A percentile compares a stretch with the other conserved stretches of the same genome.
These are phyloP conservation scores for Solanum peruvianum DNA, from an alignment of 257 asterid species.

Conservation along the genomic window DNA sequence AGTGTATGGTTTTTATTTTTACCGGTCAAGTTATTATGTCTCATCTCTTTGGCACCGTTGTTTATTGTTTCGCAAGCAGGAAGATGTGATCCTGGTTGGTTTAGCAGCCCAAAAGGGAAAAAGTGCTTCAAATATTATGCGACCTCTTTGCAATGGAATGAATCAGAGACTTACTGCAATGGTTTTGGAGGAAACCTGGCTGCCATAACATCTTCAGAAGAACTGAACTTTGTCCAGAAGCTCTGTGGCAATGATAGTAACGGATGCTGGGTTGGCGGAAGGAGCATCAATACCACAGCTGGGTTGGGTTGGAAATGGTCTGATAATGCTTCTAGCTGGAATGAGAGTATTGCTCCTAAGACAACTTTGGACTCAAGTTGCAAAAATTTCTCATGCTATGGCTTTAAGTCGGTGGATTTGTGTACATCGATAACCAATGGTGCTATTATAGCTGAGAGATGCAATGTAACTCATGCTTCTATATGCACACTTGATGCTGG, in stretches of 20 bases:
- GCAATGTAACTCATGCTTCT: conserved; percentile 52
- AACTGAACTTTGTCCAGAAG: conserved; percentile 37
- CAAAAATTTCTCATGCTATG: conserved; percentile 33
- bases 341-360: conserved; percentile 22
- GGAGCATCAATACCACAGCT: conserved; percentile 14
- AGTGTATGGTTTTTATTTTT: background rate
- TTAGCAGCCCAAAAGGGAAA: conserved; percentile 27
- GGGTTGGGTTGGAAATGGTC: conserved; percentile 65
- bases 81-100: conserved; percentile 60
- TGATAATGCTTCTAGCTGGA: conserved; percentile 47
- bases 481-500: conserved; percentile 61
- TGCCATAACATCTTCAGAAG: conserved; percentile 41
- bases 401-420: conserved; percentile 15
- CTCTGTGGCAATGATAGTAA: conserved; percentile 35
- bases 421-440: conserved; percentile 54
- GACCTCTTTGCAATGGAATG: conserved; percentile 54
- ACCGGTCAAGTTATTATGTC: background rate
- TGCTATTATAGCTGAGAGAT: conserved; percentile 44
- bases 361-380: conserved; percentile 24
- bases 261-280: conserved; percentile 93
- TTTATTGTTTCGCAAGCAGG: conserved; percentile 21
- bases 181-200: conserved; percentile 59
- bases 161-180: conserved; percentile 54
- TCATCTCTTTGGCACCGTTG: background rate
- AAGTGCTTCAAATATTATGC: conserved; percentile 44